Percentiles rank a stretch among this genome's conserved stretches.
These are phyloP conservation scores for Middelhovenomyces tepae DNA, from an alignment of 805 yeast species.

Conservation along the genomic window DNA sequence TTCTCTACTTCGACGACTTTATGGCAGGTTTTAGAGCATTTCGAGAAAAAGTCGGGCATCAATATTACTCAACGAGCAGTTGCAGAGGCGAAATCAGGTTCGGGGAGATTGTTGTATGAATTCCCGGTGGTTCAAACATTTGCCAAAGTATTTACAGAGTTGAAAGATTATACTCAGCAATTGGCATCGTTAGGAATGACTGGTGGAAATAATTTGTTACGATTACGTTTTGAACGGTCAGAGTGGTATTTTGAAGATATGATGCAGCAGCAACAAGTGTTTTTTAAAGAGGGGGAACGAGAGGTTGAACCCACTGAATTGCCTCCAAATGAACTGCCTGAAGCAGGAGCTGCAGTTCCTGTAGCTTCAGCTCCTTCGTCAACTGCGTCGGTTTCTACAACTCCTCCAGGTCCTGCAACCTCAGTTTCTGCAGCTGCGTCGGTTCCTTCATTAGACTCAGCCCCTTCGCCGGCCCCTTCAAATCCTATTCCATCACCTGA, in stretches of 20 bases:
- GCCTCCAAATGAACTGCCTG: no score
- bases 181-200: conserved; percentile 14
- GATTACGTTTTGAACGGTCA: conserved; percentile 15
- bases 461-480: no score
- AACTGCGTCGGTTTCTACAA: not conserved
- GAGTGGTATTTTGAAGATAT: conserved; percentile 12
- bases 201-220: conserved; percentile 14
- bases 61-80: conserved; percentile 16
- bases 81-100: conserved; percentile 1
- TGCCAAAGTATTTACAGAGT: conserved; percentile 7
- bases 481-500: not conserved
- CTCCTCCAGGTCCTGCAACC: not conserved
- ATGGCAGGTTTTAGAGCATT: conserved; percentile 17
- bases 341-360: no score
- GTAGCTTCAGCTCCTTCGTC: not conserved
- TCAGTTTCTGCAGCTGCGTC: no score
- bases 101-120: conserved; percentile 11
- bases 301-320: no score
- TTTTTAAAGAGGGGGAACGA: conserved; percentile 7
- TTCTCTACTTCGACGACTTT: conserved; percentile 15
- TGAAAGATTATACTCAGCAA: conserved; percentile 14
- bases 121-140: conserved; percentile 18
- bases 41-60: conserved; percentile 18
- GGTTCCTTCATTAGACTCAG: no score
- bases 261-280: conserved; percentile 6